phyloP scores from a whole-genome alignment of 2,329 filamentous ascomycete genomes.

The Trichoderma aggressivum region DNA sequence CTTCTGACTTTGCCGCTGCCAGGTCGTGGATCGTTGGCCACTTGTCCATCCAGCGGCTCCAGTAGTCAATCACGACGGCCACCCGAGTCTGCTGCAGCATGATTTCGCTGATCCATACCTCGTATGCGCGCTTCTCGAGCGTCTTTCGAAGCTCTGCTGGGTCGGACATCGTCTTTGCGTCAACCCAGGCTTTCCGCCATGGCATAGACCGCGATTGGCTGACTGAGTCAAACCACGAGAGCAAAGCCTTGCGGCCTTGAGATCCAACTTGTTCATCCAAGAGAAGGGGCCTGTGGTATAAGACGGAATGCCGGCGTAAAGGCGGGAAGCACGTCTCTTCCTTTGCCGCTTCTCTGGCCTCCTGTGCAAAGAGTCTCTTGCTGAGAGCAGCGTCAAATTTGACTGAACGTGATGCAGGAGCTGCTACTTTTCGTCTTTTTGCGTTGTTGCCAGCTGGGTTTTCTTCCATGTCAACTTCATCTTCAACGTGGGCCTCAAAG shows the following conservation, averaged over 20 bases:
- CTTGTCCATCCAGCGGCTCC: constrained; percentile 57
- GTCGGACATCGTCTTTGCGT: constrained; percentile 35
- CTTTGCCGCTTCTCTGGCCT: not conserved
- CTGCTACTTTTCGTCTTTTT: constrained; percentile 8
- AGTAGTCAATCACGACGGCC: constrained; percentile 59
- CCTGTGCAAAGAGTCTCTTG: constrained; percentile 16
- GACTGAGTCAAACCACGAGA: constrained; percentile 51
- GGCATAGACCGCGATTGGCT: constrained; percentile 51
- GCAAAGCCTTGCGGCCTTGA: constrained; percentile 37
- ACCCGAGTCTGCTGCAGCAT: constrained; percentile 67
- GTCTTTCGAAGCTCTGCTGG: constrained; percentile 36
- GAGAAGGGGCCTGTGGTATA: constrained; percentile 51
- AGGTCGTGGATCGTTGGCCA: constrained; percentile 59
- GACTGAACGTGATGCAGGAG: not conserved
- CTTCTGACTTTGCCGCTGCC: constrained; percentile 50
- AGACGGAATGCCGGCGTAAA: constrained; percentile 20
- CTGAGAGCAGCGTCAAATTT: not conserved
- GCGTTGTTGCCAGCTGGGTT: not conserved
- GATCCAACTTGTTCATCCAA: constrained; percentile 37
- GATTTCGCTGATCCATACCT: constrained; percentile 65
- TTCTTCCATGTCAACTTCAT: not conserved
- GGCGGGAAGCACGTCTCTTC: constrained; percentile 20
- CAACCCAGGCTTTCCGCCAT: constrained; percentile 57
- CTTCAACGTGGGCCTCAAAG: constrained; percentile 6
- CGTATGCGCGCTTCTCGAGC: constrained; percentile 56